Percentiles rank a stretch among this genome's conserved stretches.
Evolutionary conservation across 768 basidiomycete genomes (phyloP).

Genomic region (Boletus tomentosulus): DNA sequence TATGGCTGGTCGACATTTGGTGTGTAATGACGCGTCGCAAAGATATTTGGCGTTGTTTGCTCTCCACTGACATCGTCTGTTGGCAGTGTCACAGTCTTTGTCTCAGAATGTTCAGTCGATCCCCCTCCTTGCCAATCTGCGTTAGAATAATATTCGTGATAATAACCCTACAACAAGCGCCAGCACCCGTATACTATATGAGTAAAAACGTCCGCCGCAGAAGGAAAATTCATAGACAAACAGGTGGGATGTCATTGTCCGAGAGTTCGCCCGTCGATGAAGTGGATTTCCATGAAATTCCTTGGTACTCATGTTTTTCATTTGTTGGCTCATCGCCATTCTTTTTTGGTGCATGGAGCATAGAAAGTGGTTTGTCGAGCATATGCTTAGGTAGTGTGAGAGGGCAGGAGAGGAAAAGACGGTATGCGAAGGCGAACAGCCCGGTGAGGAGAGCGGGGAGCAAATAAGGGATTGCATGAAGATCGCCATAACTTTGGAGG

Average conservation of each 20-base stretch:
- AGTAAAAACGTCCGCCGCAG: constrained; percentile 35
- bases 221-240: constrained; percentile 47
- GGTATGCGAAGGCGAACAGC: constrained; percentile 46
- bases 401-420: constrained; percentile 46
- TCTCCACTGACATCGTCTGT: neutral
- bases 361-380: constrained; percentile 33
- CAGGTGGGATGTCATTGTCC: constrained; percentile 38
- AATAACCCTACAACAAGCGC: constrained; percentile 44
- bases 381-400: constrained; percentile 45
- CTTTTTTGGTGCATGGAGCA: constrained; percentile 30
- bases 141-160: constrained; percentile 36
- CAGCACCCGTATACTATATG: constrained; percentile 44
- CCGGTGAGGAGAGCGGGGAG: constrained; percentile 29
- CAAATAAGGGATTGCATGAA: constrained; percentile 31
- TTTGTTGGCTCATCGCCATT: constrained; percentile 25
- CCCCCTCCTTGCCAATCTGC: constrained; percentile 26
- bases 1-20: constrained; percentile 32
- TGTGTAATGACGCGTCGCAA: constrained; percentile 59
- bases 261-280: constrained; percentile 27
- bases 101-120: constrained; percentile 26
- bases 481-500: constrained; percentile 20
- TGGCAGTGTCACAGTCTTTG: constrained; percentile 3
- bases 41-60: constrained; percentile 44
- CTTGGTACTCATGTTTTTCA: constrained; percentile 30
- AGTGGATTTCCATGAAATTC: constrained; percentile 18